Percentiles rank a stretch among this genome's conserved stretches.
These are phyloP conservation scores for Aspergillaceae sp. DNA, from an alignment of 2,329 filamentous ascomycete species.

Conservation along the genomic window DNA sequence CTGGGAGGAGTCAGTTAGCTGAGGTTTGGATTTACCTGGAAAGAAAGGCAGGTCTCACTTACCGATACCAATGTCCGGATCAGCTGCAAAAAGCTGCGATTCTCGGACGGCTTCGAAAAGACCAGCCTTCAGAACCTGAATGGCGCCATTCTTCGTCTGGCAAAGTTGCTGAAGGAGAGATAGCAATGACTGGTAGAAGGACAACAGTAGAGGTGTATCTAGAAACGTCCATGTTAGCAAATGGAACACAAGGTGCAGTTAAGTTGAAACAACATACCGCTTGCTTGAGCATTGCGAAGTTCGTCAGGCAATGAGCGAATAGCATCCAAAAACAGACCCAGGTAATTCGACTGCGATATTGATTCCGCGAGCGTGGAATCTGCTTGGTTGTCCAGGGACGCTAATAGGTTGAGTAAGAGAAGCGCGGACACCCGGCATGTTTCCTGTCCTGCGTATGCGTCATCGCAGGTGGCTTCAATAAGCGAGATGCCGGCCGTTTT, in stretches of 20 bases:
- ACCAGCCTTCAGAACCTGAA: constrained; percentile 78
- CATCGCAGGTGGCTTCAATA: constrained; percentile 81
- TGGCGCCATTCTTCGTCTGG: constrained; percentile 75
- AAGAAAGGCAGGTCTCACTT: constrained; percentile 12
- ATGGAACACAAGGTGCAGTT: neutral
- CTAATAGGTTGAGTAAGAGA: constrained; percentile 69
- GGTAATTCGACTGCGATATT: constrained; percentile 79
- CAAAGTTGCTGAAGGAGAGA: constrained; percentile 75
- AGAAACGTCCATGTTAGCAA: constrained; percentile 5
- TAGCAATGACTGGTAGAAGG: constrained; percentile 64
- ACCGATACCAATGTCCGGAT: constrained; percentile 82
- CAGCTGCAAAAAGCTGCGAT: constrained; percentile 77
- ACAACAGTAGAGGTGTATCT: constrained; percentile 49
- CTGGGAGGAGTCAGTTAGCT: constrained; percentile 25
- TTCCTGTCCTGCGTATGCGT: constrained; percentile 77
- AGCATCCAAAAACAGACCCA: constrained; percentile 81
- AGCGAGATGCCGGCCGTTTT: constrained; percentile 73
- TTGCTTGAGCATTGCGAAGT: constrained; percentile 50
- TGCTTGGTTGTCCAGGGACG: constrained; percentile 64
- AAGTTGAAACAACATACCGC: constrained; percentile 39
- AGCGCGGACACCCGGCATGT: constrained; percentile 77
- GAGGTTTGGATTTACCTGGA: neutral
- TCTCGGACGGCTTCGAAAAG: constrained; percentile 73
- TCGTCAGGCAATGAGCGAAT: constrained; percentile 70
- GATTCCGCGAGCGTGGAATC: constrained; percentile 67